Evolutionary conservation across 2,329 filamentous ascomycete species (phyloP), one percentile per base, ranked within the genome.

Genomic region (Cordyceps cateniannulata): DNA sequence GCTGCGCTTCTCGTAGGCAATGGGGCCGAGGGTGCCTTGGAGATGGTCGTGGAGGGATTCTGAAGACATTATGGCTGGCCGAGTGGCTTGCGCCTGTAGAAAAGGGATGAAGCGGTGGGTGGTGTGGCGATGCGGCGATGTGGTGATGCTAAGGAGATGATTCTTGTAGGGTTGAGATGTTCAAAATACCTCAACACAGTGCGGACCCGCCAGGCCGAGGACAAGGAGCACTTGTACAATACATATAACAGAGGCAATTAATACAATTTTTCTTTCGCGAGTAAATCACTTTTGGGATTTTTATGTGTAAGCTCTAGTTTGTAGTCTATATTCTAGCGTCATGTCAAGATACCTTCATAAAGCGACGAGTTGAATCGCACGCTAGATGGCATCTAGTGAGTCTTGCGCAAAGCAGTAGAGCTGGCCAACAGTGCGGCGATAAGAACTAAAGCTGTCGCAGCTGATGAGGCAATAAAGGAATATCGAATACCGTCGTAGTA

Each of bases 401-500:
- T 71, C 58, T 68, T 72, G 45, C 73, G 67, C 48, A 75, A 65
- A 3, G 68, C 66, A 24, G 66, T 69, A 22, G 69, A 65, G 35
- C 64, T 72, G 1, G 71, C 70, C 10, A 71, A 59, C 20, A 73
- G 62, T 18, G 71, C 69, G 3, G 72, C 68, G 22, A 66, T 53
- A 5, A 74, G 63, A 8, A 80, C 82, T 3, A 85, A 64, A 0
- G 73, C 69, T 3, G 81, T 82, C 20, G 85, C 76, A 0, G 67
- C 72, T 0, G 83, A 84, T 1, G 82, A 85, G 0, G 79, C 78
- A 0, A 77, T 74, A 67, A 87, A 87, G 0, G 81, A 80, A 58
- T 82, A 80, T 38, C 74, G 74, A 10, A 87, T 76, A 0, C 83
- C 84, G 16, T 82, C 77, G 58, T 86, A 86, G 65, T 87, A 87